Conservation (phyloP, 202 grass and related monocot genomes). For the Bolboschoenoplectus hybrid region DNA sequence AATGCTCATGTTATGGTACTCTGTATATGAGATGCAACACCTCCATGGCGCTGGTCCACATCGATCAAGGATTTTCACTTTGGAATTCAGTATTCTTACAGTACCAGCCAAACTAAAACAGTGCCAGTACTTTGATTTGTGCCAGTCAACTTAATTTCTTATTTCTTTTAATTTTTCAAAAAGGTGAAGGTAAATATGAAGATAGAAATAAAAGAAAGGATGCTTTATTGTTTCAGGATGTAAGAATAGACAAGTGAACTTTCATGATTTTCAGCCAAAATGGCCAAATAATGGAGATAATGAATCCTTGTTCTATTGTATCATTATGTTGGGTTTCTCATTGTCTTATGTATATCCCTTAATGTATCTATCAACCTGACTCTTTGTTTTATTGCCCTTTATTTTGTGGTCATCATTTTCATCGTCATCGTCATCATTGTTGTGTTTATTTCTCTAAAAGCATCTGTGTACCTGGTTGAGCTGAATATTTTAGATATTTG, state of each 20-base stretch:
- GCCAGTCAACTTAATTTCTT: not conserved
- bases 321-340: constrained; percentile 1
- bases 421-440: not conserved
- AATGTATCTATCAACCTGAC: not conserved
- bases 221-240: no score
- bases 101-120: not conserved
- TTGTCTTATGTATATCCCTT: not conserved
- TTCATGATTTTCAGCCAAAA: not conserved
- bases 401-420: not conserved
- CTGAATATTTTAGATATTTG: not conserved
- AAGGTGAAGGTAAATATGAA: not conserved
- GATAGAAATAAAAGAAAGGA: no score
- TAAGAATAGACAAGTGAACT: not conserved
- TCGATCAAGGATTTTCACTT: constrained; percentile 8
- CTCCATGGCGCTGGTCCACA: not conserved
- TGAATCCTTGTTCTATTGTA: not conserved
- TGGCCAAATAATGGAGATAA: constrained; percentile 10
- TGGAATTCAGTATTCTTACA: not conserved
- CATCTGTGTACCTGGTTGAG: not conserved
- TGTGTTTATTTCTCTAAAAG: not conserved
- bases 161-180: not conserved
- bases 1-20: not conserved
- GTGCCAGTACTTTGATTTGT: not conserved
- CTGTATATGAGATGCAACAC: not conserved
- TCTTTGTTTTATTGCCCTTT: constrained; percentile 9